Evolutionary conservation across 345 rosid species (phyloP).

Genomic region (Lumnitzera littorea): DNA sequence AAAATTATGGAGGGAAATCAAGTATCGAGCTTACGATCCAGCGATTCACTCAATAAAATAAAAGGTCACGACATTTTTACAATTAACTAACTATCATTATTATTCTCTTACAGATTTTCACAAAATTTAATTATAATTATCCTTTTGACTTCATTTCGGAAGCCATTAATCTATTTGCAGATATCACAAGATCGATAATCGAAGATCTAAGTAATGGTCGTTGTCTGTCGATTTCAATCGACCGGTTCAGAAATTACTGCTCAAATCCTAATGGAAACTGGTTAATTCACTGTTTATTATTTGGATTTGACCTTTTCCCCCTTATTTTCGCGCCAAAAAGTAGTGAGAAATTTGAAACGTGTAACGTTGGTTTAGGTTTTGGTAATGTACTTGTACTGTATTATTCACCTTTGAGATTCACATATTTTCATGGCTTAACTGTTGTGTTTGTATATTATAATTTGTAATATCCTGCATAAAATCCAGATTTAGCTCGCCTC

Average conservation of each 20-base stretch:
- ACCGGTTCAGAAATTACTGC: slow-evolving; percentile 65
- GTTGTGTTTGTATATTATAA: too few species aligned
- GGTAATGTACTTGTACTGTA: too few species aligned
- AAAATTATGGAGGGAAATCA: slow-evolving; percentile 55
- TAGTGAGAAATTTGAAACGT: not conserved
- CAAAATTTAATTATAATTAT: not conserved
- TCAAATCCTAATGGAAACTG: slow-evolving; percentile 33
- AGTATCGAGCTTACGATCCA: slow-evolving; percentile 10
- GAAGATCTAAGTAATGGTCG: slow-evolving; percentile 37
- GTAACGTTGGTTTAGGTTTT: too few species aligned
- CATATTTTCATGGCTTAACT: too few species aligned
- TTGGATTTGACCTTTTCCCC: not conserved
- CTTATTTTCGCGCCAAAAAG: not conserved
- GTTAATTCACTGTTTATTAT: slow-evolving; percentile 18
- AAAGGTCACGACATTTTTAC: slow-evolving; percentile 31
- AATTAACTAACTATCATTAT: not conserved
- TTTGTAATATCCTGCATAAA: too few species aligned
- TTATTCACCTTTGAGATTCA: too few species aligned
- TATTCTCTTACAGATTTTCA: not conserved
- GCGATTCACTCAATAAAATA: slow-evolving; percentile 39
- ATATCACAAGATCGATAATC: slow-evolving; percentile 45
- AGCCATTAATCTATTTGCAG: slow-evolving; percentile 26
- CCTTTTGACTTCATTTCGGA: not conserved
- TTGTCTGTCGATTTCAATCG: slow-evolving; percentile 40
- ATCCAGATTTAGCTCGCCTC: too few species aligned